Evolutionary conservation across 148 eudicot species (phyloP), one percentile per base, ranked within the genome.

Genomic region (Silene latifolia): DNA sequence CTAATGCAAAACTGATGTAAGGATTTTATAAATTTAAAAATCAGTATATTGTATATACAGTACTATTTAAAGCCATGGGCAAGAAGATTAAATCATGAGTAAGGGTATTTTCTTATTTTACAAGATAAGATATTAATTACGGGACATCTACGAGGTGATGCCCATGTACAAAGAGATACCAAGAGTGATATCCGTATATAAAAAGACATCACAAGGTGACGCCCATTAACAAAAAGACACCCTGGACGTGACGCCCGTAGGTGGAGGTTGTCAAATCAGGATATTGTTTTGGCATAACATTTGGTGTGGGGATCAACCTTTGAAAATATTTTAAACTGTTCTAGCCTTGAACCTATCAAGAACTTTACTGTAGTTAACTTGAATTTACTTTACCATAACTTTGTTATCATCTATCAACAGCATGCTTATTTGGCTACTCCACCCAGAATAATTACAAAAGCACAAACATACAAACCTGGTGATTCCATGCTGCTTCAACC

Each of bases 401-500:
- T 19, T 29, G 24, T 29, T 18, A 27, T 4, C 23, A 64, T 51
- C 15, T 46, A 11, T 19, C 39, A 66, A 14, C 18, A 35, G 23
- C 15, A 29, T 21, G 25, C 21, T 19, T 69, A 56, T 53, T 60
- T 3, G 29, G 68, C 64, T 72, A 59, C 53, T 64, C 63, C 3
- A 59, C 1, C 63, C 42, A 76, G 3, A 35, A 63, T 64, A 25
- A 72, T 42, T 18, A 32, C 56, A 35, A 63, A 48, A 23, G 42
- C 73, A 53, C 42, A 70, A 23, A 48, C 74, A 27, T 75, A 76
- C 75, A 69, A 76, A 92, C 99, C 98, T 96, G 98, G 83, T 90
- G 94, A 83, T 79, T 89, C 99, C 99, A 96, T 76, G 99, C 99
- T 66, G 99, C 99, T 87, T 92, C 98, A 82, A 96, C 97, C 86